Conservation (phyloP, 163 green algal species). For the Volvox carteri region DNA sequence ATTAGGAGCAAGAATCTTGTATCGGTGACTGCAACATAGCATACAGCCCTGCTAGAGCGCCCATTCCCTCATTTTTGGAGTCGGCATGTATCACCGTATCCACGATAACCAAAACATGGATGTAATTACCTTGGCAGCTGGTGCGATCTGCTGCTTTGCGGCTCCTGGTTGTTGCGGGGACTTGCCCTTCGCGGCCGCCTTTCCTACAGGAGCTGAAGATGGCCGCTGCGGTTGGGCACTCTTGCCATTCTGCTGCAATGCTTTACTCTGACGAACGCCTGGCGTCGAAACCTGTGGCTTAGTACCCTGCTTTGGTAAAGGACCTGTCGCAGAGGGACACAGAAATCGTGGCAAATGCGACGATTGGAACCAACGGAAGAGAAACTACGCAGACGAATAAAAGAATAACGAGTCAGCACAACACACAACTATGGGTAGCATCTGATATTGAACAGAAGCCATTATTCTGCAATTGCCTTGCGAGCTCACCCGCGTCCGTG, state of each 20-base stretch:
- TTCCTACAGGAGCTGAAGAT: background rate
- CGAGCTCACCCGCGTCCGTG: slow-evolving; percentile 11
- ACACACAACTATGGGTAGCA: background rate
- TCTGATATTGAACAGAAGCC: background rate
- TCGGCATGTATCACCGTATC: no score
- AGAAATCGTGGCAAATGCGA: background rate
- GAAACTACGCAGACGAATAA: background rate
- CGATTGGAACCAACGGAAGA: background rate
- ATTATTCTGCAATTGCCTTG: background rate
- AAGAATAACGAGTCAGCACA: no score
- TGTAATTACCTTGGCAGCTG: slow-evolving; percentile 24
- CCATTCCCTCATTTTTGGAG: no score
- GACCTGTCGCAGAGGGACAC: background rate
- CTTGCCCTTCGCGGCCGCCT: background rate
- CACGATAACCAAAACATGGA: no score
- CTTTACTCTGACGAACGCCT: background rate
- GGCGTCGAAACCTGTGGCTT: no score
- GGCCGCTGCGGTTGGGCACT: background rate
- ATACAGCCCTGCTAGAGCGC: no score
- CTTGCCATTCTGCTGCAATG: background rate
- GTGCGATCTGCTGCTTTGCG: background rate
- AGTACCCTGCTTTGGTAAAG: background rate
- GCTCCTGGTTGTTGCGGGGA: no score
- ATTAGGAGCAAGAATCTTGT: no score
- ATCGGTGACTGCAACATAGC: no score